Evolutionary conservation across 345 rosid species (phyloP).

Genomic region (Eucalyptus shirleyi): DNA sequence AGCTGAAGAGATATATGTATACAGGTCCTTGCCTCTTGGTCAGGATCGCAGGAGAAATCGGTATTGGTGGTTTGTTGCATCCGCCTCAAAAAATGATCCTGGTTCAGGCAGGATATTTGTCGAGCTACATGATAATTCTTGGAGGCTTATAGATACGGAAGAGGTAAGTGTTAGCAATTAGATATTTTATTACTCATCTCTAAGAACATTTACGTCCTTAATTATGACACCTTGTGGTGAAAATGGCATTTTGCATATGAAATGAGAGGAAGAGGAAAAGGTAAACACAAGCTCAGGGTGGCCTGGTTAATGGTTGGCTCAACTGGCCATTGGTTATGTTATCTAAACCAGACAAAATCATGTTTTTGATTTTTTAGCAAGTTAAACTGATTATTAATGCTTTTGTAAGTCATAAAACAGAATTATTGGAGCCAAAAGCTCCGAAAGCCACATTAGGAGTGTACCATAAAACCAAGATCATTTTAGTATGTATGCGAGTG

Average conservation of each 20-base stretch:
- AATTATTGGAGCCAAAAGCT: background rate
- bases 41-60: constrained; percentile 96
- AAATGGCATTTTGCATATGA: background rate
- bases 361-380: background rate
- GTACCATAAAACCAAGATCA: background rate
- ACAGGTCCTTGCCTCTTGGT: constrained; percentile 97
- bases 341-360: background rate
- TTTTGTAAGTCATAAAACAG: background rate
- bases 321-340: background rate
- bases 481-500: background rate
- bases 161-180: constrained; percentile 40
- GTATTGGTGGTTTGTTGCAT: constrained; percentile 94
- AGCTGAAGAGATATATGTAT: constrained; percentile 91
- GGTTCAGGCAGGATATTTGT: constrained; percentile 86
- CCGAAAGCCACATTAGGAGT: background rate
- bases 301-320: background rate
- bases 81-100: constrained; percentile 84
- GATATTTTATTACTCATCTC: background rate
- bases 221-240: background rate
- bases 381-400: background rate
- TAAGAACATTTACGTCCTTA: background rate
- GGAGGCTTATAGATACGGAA: constrained; percentile 87
- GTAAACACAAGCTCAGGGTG: background rate
- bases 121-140: constrained; percentile 61
- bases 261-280: background rate